Evolutionary conservation across 148 eudicot species (phyloP).

Genomic region (Beta vulgaris): DNA sequence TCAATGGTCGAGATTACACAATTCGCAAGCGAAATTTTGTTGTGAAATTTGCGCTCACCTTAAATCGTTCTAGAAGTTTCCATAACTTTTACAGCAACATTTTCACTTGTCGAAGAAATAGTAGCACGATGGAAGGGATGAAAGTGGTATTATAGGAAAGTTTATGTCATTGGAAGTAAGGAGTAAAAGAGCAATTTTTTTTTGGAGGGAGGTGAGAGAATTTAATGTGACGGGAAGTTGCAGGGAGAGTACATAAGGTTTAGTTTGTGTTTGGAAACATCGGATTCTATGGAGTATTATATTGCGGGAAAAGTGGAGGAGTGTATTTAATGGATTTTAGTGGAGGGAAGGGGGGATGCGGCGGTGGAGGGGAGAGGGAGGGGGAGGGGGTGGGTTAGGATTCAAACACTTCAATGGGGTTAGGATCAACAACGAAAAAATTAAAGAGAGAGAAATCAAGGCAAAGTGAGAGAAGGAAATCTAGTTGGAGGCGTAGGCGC

Average conservation of each 20-base stretch:
- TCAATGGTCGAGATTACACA: conserved; percentile 34
- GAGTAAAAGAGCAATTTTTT: too few species aligned
- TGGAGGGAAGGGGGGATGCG: too few species aligned
- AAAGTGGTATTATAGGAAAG: background rate
- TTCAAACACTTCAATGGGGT: too few species aligned
- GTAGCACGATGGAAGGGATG: conserved; percentile 55
- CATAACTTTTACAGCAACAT: conserved; percentile 78
- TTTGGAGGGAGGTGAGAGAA: background rate
- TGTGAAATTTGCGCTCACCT: conserved; percentile 87
- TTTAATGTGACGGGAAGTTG: conserved; percentile 13
- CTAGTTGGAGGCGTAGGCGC: too few species aligned
- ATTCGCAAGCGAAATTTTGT: conserved; percentile 59
- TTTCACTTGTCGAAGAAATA: conserved; percentile 47
- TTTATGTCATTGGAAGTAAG: background rate
- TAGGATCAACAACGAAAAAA: too few species aligned
- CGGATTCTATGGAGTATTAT: conserved; percentile 12
- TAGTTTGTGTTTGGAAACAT: conserved; percentile 17
- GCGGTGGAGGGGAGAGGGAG: too few species aligned
- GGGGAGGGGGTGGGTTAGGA: too few species aligned
- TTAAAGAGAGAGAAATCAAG: too few species aligned
- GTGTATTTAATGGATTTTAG: conserved; percentile 16
- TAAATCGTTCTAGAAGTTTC: conserved; percentile 65
- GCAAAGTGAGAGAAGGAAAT: too few species aligned
- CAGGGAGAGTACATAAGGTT: background rate
- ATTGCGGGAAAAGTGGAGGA: background rate